phyloP scores from a whole-genome alignment of 1,139 yeast genomes.

The Candida glucosophila region DNA sequence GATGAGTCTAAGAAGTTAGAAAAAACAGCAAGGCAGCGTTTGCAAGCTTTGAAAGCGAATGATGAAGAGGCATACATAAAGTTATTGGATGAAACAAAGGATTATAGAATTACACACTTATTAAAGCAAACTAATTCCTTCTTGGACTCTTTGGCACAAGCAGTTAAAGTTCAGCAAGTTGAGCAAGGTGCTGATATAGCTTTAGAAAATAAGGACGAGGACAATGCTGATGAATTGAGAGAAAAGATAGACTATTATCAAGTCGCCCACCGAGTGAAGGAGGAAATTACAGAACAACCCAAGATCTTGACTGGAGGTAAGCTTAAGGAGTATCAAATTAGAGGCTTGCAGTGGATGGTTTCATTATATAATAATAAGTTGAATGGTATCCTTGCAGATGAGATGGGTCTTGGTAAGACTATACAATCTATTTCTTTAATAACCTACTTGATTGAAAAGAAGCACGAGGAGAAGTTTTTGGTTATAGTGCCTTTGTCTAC shows the following conservation, averaged over 20 bases:
- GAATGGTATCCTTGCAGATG: slow-evolving; percentile 80
- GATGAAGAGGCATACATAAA: slow-evolving; percentile 97
- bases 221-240: slow-evolving; percentile 32
- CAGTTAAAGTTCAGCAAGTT: slow-evolving; percentile 81
- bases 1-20: slow-evolving; percentile 87
- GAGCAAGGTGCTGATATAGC: slow-evolving; percentile 24
- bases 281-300: slow-evolving; percentile 74
- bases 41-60: slow-evolving; percentile 90
- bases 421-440: slow-evolving; percentile 71
- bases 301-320: slow-evolving; percentile 70
- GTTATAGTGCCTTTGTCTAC: slow-evolving; percentile 94
- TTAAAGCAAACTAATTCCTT: slow-evolving; percentile 85
- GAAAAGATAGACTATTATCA: slow-evolving; percentile 86
- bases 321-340: slow-evolving; percentile 67
- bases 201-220: slow-evolving; percentile 24
- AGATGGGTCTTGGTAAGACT: slow-evolving; percentile 83
- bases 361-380: slow-evolving; percentile 67
- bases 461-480: slow-evolving; percentile 58
- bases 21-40: slow-evolving; percentile 91
- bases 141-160: slow-evolving; percentile 85
- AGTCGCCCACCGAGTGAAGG: slow-evolving; percentile 86
- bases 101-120: slow-evolving; percentile 92
- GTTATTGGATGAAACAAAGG: slow-evolving; percentile 91
- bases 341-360: slow-evolving; percentile 87
- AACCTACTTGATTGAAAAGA: slow-evolving; percentile 57